Evolutionary conservation across 345 rosid species (phyloP).

Genomic region (Laguncularia racemosa): DNA sequence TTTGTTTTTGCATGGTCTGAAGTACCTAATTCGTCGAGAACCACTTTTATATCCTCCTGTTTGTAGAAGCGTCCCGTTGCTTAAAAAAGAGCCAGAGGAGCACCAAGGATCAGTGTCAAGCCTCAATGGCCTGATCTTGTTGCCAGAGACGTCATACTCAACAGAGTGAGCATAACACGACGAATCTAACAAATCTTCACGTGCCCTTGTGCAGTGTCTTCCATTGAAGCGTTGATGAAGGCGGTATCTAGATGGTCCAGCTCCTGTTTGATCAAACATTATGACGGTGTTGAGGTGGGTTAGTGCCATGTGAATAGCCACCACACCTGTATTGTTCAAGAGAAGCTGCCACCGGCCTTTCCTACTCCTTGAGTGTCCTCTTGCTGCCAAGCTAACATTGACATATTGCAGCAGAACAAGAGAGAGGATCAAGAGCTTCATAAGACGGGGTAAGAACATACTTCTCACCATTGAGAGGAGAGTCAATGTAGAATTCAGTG

Average conservation of each 20-base stretch:
- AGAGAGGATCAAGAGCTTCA: not conserved
- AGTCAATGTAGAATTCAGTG: too few species aligned
- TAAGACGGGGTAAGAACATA: too few species aligned
- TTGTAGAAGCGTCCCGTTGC: conserved; percentile 37
- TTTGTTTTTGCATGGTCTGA: conserved; percentile 14
- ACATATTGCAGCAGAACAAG: not conserved
- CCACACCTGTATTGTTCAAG: conserved; percentile 20
- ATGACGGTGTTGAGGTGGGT: conserved; percentile 23
- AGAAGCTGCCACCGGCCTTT: conserved; percentile 29
- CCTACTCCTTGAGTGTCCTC: not conserved
- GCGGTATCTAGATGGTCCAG: conserved; percentile 16
- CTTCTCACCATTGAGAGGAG: too few species aligned
- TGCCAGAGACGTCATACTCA: conserved; percentile 15
- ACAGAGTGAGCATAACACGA: conserved; percentile 32
- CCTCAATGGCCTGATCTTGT: conserved; percentile 23
- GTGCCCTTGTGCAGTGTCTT: conserved; percentile 9
- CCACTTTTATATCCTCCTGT: conserved; percentile 32
- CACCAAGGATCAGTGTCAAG: conserved; percentile 33
- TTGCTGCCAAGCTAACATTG: not conserved
- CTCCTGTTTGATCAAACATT: conserved; percentile 26
- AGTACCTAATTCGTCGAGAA: conserved; percentile 15
- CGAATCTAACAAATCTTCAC: conserved; percentile 9
- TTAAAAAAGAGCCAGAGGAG: conserved; percentile 29
- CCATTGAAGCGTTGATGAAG: conserved; percentile 15
- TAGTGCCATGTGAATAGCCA: conserved; percentile 31